Evolutionary conservation across 495 filamentous ascomycete genomes (phyloP).

Genomic region (Penicillium mononematosum): DNA sequence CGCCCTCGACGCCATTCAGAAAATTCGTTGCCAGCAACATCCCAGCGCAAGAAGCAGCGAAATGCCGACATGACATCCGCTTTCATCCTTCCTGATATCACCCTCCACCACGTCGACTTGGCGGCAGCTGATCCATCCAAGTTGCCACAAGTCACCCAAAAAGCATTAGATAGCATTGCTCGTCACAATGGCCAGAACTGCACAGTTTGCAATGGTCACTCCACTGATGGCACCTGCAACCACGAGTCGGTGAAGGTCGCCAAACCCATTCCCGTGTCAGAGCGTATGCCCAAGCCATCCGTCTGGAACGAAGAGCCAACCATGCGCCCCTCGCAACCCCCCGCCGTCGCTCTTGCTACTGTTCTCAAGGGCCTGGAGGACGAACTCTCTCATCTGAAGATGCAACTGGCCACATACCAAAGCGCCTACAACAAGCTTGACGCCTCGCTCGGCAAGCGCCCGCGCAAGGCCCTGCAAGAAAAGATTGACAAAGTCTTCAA

Average conservation of each 20-base stretch:
- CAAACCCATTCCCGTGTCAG: constrained; percentile 69
- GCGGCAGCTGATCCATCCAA: constrained; percentile 34
- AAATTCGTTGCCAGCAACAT: constrained; percentile 30
- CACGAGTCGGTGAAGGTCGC: constrained; percentile 58
- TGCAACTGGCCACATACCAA: constrained; percentile 59
- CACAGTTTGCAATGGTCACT: constrained; percentile 64
- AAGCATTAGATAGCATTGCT: constrained; percentile 57
- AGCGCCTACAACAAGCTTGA: constrained; percentile 65
- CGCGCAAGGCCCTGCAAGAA: constrained; percentile 61
- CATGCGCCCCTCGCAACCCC: constrained; percentile 71
- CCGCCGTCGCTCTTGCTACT: constrained; percentile 71
- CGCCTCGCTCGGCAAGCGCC: constrained; percentile 63
- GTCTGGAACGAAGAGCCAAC: constrained; percentile 68
- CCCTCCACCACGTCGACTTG: constrained; percentile 43
- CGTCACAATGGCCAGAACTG: constrained; percentile 70
- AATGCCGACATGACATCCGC: constrained; percentile 16
- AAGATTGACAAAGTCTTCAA: constrained; percentile 64
- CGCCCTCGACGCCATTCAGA: constrained; percentile 50
- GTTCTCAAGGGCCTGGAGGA: constrained; percentile 79
- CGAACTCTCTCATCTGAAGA: constrained; percentile 77
- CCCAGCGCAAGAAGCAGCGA: constrained; percentile 35
- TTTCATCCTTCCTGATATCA: constrained; percentile 59
- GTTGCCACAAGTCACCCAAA: constrained; percentile 52
- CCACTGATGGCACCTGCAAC: constrained; percentile 38
- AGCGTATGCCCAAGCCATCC: constrained; percentile 54